Conservation (phyloP, 208 protist genomes). For the Crithidia acanthocephali region DNA sequence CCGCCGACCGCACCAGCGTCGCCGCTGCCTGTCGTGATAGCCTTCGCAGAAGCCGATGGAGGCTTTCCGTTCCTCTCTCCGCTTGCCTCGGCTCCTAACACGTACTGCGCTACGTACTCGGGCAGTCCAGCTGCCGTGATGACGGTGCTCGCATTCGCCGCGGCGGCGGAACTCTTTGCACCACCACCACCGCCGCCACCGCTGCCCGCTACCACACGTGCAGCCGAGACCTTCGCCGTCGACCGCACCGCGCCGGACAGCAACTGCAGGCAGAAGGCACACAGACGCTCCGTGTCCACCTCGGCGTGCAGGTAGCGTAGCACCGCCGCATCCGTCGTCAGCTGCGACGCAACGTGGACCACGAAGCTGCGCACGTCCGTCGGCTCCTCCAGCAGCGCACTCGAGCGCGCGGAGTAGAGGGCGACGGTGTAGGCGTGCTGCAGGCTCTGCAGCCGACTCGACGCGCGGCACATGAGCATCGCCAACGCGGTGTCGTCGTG, state of each 20-base stretch:
- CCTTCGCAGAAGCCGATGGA: not conserved
- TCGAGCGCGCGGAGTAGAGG: constrained; percentile 54
- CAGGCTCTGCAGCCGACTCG: constrained; percentile 33
- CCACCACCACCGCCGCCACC: not conserved
- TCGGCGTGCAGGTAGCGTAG: constrained; percentile 62
- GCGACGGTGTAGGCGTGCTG: constrained; percentile 51
- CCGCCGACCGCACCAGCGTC: not conserved
- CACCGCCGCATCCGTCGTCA: constrained; percentile 58
- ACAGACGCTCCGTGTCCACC: constrained; percentile 61
- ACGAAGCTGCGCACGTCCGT: constrained; percentile 70
- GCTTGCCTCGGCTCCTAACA: not conserved
- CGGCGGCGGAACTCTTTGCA: not conserved
- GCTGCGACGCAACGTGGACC: constrained; percentile 62
- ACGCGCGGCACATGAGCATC: constrained; percentile 46
- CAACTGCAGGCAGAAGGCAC: constrained; percentile 53
- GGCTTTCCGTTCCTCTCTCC: not conserved
- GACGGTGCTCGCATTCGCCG: not conserved
- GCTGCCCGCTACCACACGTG: not conserved
- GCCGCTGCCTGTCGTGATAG: not conserved
- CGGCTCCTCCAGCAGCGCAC: constrained; percentile 55
- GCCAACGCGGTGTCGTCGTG: constrained; percentile 39
- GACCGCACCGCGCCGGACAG: constrained; percentile 33
- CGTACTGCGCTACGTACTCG: constrained; percentile 22
- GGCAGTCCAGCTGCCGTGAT: constrained; percentile 25
- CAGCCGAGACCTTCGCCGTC: not conserved